A percentile compares a stretch with the other conserved stretches of the same genome.
Conservation (phyloP, 2,329 filamentous ascomycete genomes). For the Onygena corvina region DNA sequence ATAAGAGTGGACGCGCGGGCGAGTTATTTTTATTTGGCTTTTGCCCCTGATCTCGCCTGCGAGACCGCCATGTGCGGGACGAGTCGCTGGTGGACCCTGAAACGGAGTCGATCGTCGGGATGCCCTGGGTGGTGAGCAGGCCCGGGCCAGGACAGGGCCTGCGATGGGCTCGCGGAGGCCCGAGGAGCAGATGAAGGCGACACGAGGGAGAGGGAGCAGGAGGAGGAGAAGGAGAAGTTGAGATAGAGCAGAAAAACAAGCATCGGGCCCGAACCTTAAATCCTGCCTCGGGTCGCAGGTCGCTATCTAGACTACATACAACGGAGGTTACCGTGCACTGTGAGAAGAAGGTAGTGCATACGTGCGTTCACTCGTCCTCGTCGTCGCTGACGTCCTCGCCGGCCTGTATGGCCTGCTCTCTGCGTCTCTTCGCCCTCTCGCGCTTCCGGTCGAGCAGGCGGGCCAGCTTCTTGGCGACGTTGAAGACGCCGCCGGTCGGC, state of each 20-base stretch:
- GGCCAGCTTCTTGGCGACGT: constrained; percentile 69
- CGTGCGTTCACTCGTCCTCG: constrained; percentile 26
- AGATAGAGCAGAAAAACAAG: not conserved
- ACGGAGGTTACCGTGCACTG: too few species aligned
- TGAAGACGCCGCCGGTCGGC: constrained; percentile 82
- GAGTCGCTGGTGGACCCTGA: not conserved
- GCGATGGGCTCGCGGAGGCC: too few species aligned
- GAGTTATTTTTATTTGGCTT: not conserved
- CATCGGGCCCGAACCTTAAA: constrained; percentile 4
- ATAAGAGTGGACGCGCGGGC: too few species aligned
- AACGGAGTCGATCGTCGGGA: too few species aligned
- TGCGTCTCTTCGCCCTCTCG: constrained; percentile 44
- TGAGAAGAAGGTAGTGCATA: too few species aligned
- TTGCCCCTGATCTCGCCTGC: not conserved
- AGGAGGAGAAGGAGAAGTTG: too few species aligned
- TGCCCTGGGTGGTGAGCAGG: too few species aligned
- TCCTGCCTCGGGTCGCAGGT: too few species aligned
- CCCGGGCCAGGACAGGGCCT: too few species aligned
- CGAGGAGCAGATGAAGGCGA: too few species aligned
- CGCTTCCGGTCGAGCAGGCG: constrained; percentile 63
- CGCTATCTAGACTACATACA: too few species aligned
- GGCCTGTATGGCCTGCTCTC: constrained; percentile 41
- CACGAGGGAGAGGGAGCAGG: not conserved
- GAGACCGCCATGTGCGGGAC: not conserved
- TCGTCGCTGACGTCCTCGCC: constrained; percentile 41